phyloP scores from a whole-genome alignment of 2,329 filamentous ascomycete species.

The Scedosporium boydii region DNA sequence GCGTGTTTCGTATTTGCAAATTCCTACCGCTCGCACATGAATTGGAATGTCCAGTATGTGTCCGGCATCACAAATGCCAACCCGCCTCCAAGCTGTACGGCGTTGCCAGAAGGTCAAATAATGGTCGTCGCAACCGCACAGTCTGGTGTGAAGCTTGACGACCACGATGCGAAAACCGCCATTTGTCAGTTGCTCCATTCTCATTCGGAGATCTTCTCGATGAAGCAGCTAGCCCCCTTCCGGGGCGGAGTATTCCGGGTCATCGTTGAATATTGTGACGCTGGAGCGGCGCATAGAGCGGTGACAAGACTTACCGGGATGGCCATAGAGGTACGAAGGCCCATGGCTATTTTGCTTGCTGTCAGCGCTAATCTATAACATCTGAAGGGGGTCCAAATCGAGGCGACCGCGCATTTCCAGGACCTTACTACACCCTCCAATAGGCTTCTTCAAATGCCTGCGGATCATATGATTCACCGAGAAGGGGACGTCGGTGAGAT shows the following conservation, averaged over 20 bases:
- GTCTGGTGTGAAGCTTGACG: not conserved
- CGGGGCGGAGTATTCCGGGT: constrained; percentile 35
- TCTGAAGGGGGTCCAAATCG: constrained; percentile 2
- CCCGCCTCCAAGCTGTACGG: not conserved
- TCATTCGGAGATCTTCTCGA: constrained; percentile 43
- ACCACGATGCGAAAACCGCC: not conserved
- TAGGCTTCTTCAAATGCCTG: not conserved
- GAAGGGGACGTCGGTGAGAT: too few relatives aligned
- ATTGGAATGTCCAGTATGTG: constrained; percentile 4
- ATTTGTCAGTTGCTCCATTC: constrained; percentile 25
- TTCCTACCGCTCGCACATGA: not conserved
- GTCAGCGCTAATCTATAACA: not conserved
- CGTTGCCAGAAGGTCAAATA: constrained; percentile 2
- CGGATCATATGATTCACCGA: too few relatives aligned
- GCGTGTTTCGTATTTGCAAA: constrained; percentile 32
- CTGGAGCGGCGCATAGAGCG: constrained; percentile 30
- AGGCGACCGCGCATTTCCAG: not conserved
- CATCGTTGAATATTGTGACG: constrained; percentile 44
- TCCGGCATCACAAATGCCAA: not conserved
- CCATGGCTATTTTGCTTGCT: not conserved
- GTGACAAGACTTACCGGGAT: not conserved
- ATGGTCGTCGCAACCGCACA: not conserved
- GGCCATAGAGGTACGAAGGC: not conserved
- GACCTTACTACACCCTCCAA: not conserved
- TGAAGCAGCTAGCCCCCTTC: constrained; percentile 31